Percentiles rank a stretch among this genome's conserved stretches.
These are phyloP conservation scores for Beauveria bassiana DNA, from an alignment of 2,329 filamentous ascomycete species.

Conservation along the genomic window DNA sequence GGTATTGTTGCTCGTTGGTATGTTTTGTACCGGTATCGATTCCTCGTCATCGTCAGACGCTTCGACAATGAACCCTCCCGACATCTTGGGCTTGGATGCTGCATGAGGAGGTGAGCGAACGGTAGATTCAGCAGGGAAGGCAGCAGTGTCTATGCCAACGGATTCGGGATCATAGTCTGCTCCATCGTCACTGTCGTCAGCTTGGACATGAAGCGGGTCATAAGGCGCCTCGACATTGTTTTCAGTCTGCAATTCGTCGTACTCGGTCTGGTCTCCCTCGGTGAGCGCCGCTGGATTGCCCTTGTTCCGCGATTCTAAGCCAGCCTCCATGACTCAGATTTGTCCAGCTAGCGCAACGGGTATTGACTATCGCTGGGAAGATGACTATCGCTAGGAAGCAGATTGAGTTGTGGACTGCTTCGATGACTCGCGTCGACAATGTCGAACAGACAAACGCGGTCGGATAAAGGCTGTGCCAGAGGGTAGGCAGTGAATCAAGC, in stretches of 20 bases:
- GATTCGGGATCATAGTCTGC: slow-evolving; percentile 53
- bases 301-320: slow-evolving; percentile 42
- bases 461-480: too few relatives aligned
- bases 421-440: neutral
- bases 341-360: neutral
- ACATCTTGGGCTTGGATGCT: slow-evolving; percentile 48
- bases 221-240: slow-evolving; percentile 38
- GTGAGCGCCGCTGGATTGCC: slow-evolving; percentile 43
- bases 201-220: slow-evolving; percentile 41
- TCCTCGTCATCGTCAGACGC: slow-evolving; percentile 43
- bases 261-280: slow-evolving; percentile 48
- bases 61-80: slow-evolving; percentile 52
- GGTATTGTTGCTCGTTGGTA: slow-evolving; percentile 12
- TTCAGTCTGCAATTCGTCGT: slow-evolving; percentile 48
- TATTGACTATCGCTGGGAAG: neutral
- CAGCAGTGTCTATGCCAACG: slow-evolving; percentile 31
- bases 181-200: slow-evolving; percentile 43
- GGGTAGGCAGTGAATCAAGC: too few relatives aligned
- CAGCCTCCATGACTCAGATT: slow-evolving; percentile 27
- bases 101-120: neutral
- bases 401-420: neutral
- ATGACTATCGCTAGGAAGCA: neutral
- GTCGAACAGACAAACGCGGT: neutral
- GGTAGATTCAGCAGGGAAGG: slow-evolving; percentile 16
- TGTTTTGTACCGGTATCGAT: neutral